A percentile compares a stretch with the other conserved stretches of the same genome.
phyloP scores from a whole-genome alignment of 495 filamentous ascomycete genomes.

The Daldinia bambusicola region DNA sequence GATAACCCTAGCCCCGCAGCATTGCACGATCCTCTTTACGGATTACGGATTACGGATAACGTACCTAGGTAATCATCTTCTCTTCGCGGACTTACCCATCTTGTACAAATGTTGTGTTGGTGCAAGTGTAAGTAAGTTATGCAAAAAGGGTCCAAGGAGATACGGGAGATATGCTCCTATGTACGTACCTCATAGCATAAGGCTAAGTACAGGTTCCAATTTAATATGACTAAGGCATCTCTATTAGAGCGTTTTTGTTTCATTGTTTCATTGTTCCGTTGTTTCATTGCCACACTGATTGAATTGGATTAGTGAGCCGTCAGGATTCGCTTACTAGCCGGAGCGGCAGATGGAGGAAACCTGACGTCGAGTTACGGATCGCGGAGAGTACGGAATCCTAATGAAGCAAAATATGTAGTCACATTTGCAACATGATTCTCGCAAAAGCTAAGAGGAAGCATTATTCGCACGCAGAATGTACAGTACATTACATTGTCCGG shows the following conservation, averaged over 20 bases:
- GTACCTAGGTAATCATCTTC: not conserved
- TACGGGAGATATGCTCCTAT: conserved; percentile 11
- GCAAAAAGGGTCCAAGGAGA: conserved; percentile 23
- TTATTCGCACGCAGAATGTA: conserved; percentile 2
- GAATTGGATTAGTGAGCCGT: conserved; percentile 1
- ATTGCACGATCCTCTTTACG: not conserved
- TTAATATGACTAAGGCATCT: not conserved
- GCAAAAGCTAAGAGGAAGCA: too few species aligned
- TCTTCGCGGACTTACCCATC: not conserved
- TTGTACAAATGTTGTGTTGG: not conserved
- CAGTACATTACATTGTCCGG: conserved; percentile 1
- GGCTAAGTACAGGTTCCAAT: not conserved
- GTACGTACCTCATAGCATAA: not conserved
- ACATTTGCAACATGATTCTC: too few species aligned
- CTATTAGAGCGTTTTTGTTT: not conserved
- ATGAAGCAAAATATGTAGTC: not conserved
- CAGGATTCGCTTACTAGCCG: conserved; percentile 1
- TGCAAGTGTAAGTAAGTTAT: not conserved
- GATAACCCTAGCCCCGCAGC: conserved; percentile 3
- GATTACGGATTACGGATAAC: too few species aligned
- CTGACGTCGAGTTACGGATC: not conserved
- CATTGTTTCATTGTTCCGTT: not conserved
- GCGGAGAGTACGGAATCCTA: conserved; percentile 18
- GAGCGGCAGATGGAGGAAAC: not conserved
- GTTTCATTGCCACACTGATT: not conserved